Base-by-base conservation (phyloP, 1,139 yeast genomes). In the Saccharomyces hybrid region DNA sequence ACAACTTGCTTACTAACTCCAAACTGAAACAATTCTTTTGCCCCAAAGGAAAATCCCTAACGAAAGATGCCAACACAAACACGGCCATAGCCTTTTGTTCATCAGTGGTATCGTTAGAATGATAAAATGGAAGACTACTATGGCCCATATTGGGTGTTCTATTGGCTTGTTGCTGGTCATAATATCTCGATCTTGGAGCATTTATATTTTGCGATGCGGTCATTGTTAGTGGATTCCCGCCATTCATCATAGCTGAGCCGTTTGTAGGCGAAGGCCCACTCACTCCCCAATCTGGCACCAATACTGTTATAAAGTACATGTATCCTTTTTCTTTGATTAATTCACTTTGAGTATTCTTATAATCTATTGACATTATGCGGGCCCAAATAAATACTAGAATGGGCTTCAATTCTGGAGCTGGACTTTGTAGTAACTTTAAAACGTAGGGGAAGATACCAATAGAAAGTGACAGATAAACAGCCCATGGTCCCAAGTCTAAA, bases 361-460 rank as follows among this genome's bases (percentile, higher is more conserved):
- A 86, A 70, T 93, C 98, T 24, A 93, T 95, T 2, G 98, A 95
- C 95, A 93, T 88, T 27, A 93, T 89, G 61, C 99, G 77, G 0
- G 98, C 97, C 99, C 99, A 93, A 56, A 93, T 93, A 64, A 91
- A 95, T 1, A 95, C 93, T 56, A 93, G 73, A 2, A 93, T 97
- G 0, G 99, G 98, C 65, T 90, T 90, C 58, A 95, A 75, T 65
- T 95, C 99, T 44, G 89, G 95, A 0, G 98, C 97, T 0, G 99
- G 98, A 57, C 96, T 86, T 68, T 93, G 99, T 41, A 93, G 73
- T 38, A 95, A 76, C 64, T 91, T 89, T 57, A 93, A 75, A 28
- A 95, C 97, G 67, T 95, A 95, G 0, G 99, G 98, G 71, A 93
- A 93, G 41, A 93, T 93, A 28, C 99, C 98, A 63, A 93, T 91